phyloP scores from a whole-genome alignment of 2,329 filamentous ascomycete species.

The Botryosphaeria dothidea region DNA sequence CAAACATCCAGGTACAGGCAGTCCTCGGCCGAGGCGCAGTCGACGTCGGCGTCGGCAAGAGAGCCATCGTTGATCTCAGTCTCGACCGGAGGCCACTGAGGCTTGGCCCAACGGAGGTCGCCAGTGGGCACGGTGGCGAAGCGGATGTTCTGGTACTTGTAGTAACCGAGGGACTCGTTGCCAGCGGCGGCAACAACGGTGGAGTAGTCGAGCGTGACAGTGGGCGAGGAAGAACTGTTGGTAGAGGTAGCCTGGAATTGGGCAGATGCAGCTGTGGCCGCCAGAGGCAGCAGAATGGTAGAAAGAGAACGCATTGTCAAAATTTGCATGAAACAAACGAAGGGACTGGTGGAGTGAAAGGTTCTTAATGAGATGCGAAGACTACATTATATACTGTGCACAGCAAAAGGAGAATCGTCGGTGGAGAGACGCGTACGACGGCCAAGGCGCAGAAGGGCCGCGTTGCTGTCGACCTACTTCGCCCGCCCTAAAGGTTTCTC shows the following conservation, averaged over 20 bases:
- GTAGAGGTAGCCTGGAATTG: not conserved
- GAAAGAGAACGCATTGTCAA: not conserved
- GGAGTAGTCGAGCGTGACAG: constrained; percentile 32
- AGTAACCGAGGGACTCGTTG: constrained; percentile 31
- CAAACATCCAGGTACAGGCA: constrained; percentile 54
- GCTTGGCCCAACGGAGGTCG: constrained; percentile 44
- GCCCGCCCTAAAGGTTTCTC: not conserved
- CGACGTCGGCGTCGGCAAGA: constrained; percentile 37
- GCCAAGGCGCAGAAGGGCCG: constrained; percentile 6
- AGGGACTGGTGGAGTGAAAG: not conserved
- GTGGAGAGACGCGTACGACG: not conserved
- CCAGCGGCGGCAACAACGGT: constrained; percentile 27
- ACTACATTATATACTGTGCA: not conserved
- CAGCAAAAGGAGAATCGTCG: not conserved
- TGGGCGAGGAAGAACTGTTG: constrained; percentile 19
- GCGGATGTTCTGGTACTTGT: constrained; percentile 47
- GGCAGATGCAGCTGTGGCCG: not conserved
- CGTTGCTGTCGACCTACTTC: not conserved
- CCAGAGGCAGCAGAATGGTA: not conserved
- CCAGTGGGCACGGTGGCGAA: constrained; percentile 47
- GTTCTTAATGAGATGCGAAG: not conserved
- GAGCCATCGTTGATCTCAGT: constrained; percentile 34
- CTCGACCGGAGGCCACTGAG: constrained; percentile 39
- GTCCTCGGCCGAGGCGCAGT: constrained; percentile 43
- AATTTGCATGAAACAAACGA: no score